Conservation (phyloP, 176 grass and related monocot species). For the Themeda triandra region DNA sequence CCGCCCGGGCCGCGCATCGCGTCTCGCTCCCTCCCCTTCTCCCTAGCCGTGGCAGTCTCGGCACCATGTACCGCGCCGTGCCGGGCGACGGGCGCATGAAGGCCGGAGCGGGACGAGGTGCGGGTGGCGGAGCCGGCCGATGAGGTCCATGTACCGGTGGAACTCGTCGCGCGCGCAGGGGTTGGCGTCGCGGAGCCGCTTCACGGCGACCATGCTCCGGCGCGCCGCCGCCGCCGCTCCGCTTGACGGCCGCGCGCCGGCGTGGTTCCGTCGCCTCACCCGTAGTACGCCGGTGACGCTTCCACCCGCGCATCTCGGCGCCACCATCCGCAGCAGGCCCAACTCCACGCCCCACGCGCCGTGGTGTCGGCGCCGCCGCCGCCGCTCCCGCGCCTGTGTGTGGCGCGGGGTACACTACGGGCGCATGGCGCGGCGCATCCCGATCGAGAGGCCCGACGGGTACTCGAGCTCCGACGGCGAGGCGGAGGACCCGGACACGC, state of each 20-base stretch:
- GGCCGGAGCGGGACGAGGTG: too few relatives aligned
- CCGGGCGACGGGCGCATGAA: too few relatives aligned
- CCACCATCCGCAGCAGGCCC: not conserved
- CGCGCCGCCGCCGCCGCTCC: slow-evolving; percentile 5
- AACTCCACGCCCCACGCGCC: not conserved
- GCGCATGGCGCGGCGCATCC: slow-evolving; percentile 55
- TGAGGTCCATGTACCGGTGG: too few relatives aligned
- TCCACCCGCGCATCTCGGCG: not conserved
- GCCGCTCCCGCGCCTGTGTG: not conserved
- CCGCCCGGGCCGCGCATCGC: too few relatives aligned
- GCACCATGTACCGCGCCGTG: too few relatives aligned
- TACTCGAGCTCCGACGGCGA: slow-evolving; percentile 59
- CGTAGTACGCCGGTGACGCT: not conserved
- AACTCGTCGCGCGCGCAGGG: too few relatives aligned
- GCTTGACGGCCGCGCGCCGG: not conserved
- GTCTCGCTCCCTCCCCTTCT: too few relatives aligned
- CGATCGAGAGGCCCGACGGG: slow-evolving; percentile 39
- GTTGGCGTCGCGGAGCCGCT: too few relatives aligned
- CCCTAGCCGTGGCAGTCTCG: too few relatives aligned
- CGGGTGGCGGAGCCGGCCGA: too few relatives aligned
- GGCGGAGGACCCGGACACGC: slow-evolving; percentile 16
- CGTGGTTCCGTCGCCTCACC: not conserved
- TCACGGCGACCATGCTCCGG: slow-evolving; percentile 14
- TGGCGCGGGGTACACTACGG: not conserved
- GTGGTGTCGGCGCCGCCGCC: not conserved